Evolutionary conservation across 352 stramenopile species (phyloP), one percentile per base, ranked within the genome.

Genomic region (Discostella stelligera): DNA sequence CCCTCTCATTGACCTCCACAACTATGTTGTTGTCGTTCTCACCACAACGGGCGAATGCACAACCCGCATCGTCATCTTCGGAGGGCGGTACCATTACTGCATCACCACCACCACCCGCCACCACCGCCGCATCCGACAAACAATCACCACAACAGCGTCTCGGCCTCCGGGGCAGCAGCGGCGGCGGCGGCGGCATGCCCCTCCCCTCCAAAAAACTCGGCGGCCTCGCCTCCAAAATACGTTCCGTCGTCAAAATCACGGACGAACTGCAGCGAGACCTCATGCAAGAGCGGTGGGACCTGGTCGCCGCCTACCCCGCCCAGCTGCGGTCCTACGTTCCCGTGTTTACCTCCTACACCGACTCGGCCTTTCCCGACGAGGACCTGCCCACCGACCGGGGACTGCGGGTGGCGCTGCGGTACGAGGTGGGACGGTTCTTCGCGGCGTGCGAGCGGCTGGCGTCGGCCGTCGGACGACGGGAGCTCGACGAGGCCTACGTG

Each of bases 341-440:
- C 21, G 44, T 93, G 25, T 89, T 93, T 62, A 93, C 87, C 18
- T 79, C 84, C 2, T 93, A 90, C 62, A 93, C 87, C 8, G 85
- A 93, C 61, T 86, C 83, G 11, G 87, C 87, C 8, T 93, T 93
- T 72, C 83, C 85, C 9, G 83, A 79, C 0, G 37, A n/a, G n/a
- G 87, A 93, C 62, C 78, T 79, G 60, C 83, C 85, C 16, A 89
- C 85, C 0, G 85, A 93, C 66, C 83, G 88, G 44, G 84, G 82
- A 65, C 67, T 93, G 53, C 68, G 86, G n/a, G 86, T 91, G 2
- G 86, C 88, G 6, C 58, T 93, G n/a, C 60, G 88, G 50, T 93
- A 93, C 56, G 88, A 93, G 64, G 88, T 93, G 11, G 88, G 88
- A 21, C 66, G 86, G 44, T 91, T 90, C 53, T 93, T 92, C 79